Conservation (phyloP, 495 filamentous ascomycete genomes). For the Hapsidospora chrysogenum region DNA sequence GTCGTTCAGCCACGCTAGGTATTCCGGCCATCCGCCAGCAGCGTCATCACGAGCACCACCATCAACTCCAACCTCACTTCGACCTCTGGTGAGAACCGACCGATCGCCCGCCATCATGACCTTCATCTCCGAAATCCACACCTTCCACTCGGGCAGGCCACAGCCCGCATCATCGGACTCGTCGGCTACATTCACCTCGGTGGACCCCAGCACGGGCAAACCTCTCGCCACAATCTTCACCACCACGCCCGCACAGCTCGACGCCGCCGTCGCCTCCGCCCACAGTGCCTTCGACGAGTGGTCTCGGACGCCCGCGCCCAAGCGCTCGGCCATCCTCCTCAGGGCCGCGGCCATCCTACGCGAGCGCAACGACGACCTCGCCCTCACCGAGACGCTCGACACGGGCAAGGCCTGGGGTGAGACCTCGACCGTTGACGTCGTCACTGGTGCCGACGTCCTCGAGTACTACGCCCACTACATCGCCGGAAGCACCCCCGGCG, state of each 20-base stretch:
- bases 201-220: slow-evolving; percentile 50
- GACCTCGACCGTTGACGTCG: slow-evolving; percentile 28
- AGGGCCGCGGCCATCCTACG: slow-evolving; percentile 34
- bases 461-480: slow-evolving; percentile 22
- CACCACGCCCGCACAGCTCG: slow-evolving; percentile 52
- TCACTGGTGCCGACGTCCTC: slow-evolving; percentile 6
- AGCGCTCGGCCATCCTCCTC: slow-evolving; percentile 28
- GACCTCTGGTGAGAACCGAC: too few relatives aligned
- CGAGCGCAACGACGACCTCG: slow-evolving; percentile 16
- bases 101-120: too few relatives aligned
- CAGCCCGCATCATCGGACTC: slow-evolving; percentile 38
- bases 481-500: slow-evolving; percentile 34
- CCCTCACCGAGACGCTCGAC: slow-evolving; percentile 2
- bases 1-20: too few relatives aligned
- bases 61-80: too few relatives aligned
- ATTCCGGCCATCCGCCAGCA: too few relatives aligned
- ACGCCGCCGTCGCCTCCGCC: slow-evolving; percentile 41
- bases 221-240: slow-evolving; percentile 45
- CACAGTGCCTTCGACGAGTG: slow-evolving; percentile 41
- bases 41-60: too few relatives aligned
- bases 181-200: slow-evolving; percentile 38
- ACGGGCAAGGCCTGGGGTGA: slow-evolving; percentile 1
- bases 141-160: slow-evolving; percentile 51
- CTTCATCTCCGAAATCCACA: slow-evolving; percentile 16
- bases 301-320: slow-evolving; percentile 26